phyloP scores from a whole-genome alignment of 2,329 filamentous ascomycete genomes.

The Tolypocladium pustulatum region DNA sequence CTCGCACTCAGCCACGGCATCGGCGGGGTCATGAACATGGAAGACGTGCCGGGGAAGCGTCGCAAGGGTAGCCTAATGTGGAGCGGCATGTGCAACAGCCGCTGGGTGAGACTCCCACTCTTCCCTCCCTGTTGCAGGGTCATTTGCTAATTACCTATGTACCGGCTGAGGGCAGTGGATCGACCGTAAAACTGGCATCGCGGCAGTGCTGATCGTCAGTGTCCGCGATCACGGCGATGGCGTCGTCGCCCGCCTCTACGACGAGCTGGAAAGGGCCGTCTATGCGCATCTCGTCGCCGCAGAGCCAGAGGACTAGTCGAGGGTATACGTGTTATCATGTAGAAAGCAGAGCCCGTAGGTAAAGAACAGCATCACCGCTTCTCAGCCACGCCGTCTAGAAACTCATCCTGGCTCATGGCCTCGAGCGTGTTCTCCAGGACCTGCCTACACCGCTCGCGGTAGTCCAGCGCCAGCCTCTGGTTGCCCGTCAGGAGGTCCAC shows the following conservation, averaged over 20 bases:
- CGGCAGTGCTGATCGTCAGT: constrained; percentile 26
- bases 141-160: not conserved
- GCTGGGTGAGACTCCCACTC: constrained; percentile 24
- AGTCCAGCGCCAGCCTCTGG: constrained; percentile 37
- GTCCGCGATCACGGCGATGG: constrained; percentile 27
- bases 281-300: constrained; percentile 15
- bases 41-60: constrained; percentile 27
- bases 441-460: constrained; percentile 35
- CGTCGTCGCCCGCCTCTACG: constrained; percentile 22
- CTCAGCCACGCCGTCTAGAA: constrained; percentile 9
- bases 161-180: constrained; percentile 19
- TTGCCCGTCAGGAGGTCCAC: constrained; percentile 27
- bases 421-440: constrained; percentile 36
- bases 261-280: constrained; percentile 28
- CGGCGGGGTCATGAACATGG: constrained; percentile 27
- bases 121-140: not conserved
- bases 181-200: constrained; percentile 27
- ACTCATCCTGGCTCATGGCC: constrained; percentile 21
- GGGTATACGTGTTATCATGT: not conserved
- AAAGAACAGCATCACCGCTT: not conserved
- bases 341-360: too few species aligned
- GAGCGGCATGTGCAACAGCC: constrained; percentile 29
- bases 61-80: constrained; percentile 31
- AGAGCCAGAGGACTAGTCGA: not conserved
- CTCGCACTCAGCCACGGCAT: constrained; percentile 26